Conservation (phyloP, 805 yeast species). For the Candida tallmaniae region DNA sequence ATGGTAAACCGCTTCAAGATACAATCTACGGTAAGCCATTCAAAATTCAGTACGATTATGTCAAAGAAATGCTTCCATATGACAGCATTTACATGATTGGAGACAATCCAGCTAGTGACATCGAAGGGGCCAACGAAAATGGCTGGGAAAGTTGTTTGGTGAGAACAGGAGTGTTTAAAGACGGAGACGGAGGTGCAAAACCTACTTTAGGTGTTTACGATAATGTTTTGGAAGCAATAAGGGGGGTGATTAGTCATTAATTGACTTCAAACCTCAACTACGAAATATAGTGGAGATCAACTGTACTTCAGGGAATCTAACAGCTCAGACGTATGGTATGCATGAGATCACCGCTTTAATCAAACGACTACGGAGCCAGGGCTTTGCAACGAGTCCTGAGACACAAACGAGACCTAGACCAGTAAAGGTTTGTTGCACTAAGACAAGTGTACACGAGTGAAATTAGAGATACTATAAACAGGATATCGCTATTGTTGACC, state of each 20-base stretch:
- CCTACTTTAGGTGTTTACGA: constrained; percentile 40
- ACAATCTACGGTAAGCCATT: constrained; percentile 80
- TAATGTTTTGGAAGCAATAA: constrained; percentile 44
- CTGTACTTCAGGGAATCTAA: too few species aligned
- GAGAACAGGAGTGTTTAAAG: constrained; percentile 81
- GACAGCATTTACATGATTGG: constrained; percentile 88
- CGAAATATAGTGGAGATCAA: too few species aligned
- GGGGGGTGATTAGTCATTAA: constrained; percentile 2
- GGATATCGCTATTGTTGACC: too few species aligned
- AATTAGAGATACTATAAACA: too few species aligned
- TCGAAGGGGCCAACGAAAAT: constrained; percentile 77
- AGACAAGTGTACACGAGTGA: too few species aligned
- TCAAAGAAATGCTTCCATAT: constrained; percentile 48
- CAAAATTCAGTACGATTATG: constrained; percentile 72
- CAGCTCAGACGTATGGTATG: too few species aligned
- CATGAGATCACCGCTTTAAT: too few species aligned
- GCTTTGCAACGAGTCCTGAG: too few species aligned
- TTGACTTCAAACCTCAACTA: too few species aligned
- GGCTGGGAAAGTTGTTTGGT: constrained; percentile 90
- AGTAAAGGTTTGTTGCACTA: too few species aligned
- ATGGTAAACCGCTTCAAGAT: constrained; percentile 45
- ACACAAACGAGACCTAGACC: too few species aligned
- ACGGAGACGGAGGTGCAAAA: constrained; percentile 41
- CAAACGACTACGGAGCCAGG: too few species aligned
- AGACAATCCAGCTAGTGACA: constrained; percentile 93